Conservation (phyloP, 2,329 filamentous ascomycete species). For the Botrytis aclada region DNA sequence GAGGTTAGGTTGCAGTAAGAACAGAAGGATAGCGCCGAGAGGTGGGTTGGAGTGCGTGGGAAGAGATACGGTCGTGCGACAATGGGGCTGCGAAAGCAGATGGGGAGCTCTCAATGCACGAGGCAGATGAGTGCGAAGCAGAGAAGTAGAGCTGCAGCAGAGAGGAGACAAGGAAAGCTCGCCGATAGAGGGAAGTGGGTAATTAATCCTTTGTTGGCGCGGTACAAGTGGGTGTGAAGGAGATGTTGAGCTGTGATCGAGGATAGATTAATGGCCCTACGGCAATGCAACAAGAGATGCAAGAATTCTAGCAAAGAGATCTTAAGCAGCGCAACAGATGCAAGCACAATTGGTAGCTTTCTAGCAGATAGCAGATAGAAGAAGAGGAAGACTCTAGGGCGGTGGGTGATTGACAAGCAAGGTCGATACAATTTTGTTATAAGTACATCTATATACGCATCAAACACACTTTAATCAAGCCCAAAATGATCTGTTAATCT, state of each 20-base stretch:
- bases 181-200: background rate
- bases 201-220: background rate
- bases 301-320: background rate
- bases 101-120: background rate
- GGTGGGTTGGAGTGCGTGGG: background rate
- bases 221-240: background rate
- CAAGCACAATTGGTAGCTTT: background rate
- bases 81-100: background rate
- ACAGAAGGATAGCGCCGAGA: background rate
- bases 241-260: background rate
- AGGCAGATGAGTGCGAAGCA: too few species aligned
- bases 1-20: too few species aligned
- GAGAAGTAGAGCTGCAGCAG: background rate
- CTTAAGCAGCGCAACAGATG: background rate
- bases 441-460: background rate
- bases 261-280: background rate
- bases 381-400: background rate
- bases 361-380: background rate
- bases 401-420: background rate
- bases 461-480: background rate
- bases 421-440: background rate
- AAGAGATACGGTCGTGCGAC: background rate
- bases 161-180: background rate
- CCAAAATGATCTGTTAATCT: background rate
- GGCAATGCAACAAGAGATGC: background rate